Base-by-base conservation (phyloP, 108 stramenopile genomes). In the Hondaea fermentalgiana region DNA sequence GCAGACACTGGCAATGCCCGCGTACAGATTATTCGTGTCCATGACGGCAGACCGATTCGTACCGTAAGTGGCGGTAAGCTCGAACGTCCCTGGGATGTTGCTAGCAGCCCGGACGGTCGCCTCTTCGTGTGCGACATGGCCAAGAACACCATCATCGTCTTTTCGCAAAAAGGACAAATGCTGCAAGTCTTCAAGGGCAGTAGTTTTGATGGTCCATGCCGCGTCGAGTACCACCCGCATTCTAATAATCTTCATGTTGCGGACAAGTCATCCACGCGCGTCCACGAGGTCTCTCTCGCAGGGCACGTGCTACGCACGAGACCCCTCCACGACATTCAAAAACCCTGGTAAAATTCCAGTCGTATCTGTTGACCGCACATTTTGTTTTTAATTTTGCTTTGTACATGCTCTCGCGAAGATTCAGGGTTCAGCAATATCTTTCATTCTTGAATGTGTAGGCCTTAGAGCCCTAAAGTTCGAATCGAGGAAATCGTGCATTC, bases 1-100 rank as follows among this genome's bases (percentile, higher is more conserved):
- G 76, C 76, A n/a, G 76, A 83, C 51, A 83, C 76, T 6, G 76
- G 76, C n/a, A 83, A 83, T 35, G 76, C 76, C 8, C 76, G 76
- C 51, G 45, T 83, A 4, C 76, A 83, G 1, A 47, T 83, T 53
- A 47, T 83, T 4, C 76, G 76, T 23, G 45, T 47, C 49, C 1
- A 53, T 16, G 45, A 47, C 23, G 76, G 76, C 6, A 21, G 76
- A 23, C 76, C 76, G 10, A 53, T 83, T 53, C 76, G 76, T 16
- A 83, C 76, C 51, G 51, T 83, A 6, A 53, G 49, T 23, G 51
- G 49, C 6, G 76, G 76, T 45, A 47, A 83, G 51, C 51, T 83
- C 25, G 25, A 53, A 53, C 76, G 76, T 10, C 76, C 76, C 17
- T 83, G 76, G 76, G 76, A 83, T 35, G 76, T 83, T 17, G 76